Evolutionary conservation across 768 basidiomycete species (phyloP).

Genomic region (Melanogaster broomeanus): DNA sequence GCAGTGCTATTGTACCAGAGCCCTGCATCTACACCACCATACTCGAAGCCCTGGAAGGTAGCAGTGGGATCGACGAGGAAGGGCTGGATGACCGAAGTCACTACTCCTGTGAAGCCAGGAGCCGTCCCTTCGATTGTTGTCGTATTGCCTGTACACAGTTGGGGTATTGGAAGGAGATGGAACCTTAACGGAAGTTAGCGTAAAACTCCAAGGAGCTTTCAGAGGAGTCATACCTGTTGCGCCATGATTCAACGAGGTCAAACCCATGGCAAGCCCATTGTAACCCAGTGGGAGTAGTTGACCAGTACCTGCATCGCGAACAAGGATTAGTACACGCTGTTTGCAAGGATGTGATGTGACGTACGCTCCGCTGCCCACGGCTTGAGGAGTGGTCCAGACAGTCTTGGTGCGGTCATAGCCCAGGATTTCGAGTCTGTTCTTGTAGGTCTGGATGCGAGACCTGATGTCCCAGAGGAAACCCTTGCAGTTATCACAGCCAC

Average conservation of each 20-base stretch:
- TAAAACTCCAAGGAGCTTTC: neutral
- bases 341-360: neutral
- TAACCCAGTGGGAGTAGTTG: constrained; percentile 27
- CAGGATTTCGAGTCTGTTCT: constrained; percentile 54
- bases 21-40: constrained; percentile 23
- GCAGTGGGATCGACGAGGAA: constrained; percentile 19
- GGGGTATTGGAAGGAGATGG: constrained; percentile 31
- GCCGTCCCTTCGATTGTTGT: constrained; percentile 27
- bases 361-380: constrained; percentile 57
- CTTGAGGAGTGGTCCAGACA: constrained; percentile 80
- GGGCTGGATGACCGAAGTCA: constrained; percentile 13
- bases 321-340: neutral
- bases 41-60: constrained; percentile 6
- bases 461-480: constrained; percentile 67
- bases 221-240: constrained; percentile 17
- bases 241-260: constrained; percentile 29
- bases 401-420: constrained; percentile 68
- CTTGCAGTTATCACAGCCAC: constrained; percentile 71
- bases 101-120: neutral
- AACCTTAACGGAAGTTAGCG: constrained; percentile 15
- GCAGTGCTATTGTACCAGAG: constrained; percentile 23
- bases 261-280: constrained; percentile 26
- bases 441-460: constrained; percentile 64
- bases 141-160: constrained; percentile 16
- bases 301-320: constrained; percentile 25